Conservation (phyloP, 768 basidiomycete genomes). For the Daedaleopsis sinensis region DNA sequence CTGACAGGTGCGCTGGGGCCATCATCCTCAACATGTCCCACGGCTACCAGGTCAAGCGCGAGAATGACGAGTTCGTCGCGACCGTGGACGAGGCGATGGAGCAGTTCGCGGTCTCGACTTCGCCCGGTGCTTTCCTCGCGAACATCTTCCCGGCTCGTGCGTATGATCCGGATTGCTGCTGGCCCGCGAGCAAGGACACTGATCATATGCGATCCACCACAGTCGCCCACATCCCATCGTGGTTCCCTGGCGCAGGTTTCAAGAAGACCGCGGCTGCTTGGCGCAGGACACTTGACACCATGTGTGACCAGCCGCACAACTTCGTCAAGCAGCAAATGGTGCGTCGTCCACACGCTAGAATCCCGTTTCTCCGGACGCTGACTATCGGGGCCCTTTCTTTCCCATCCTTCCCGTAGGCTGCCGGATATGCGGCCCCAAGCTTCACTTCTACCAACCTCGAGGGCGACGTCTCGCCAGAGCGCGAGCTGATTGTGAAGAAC, state of each 20-base stretch:
- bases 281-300: conserved; percentile 21
- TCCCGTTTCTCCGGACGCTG: background rate
- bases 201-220: background rate
- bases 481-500: conserved; percentile 69
- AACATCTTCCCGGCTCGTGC: conserved; percentile 34
- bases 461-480: conserved; percentile 49
- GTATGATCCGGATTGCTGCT: background rate
- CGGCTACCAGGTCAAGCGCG: conserved; percentile 30
- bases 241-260: conserved; percentile 45
- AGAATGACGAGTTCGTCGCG: conserved; percentile 41
- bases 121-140: conserved; percentile 33
- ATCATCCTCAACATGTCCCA: conserved; percentile 33
- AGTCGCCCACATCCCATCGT: conserved; percentile 42
- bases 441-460: conserved; percentile 63
- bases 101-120: conserved; percentile 28
- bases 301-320: conserved; percentile 37
- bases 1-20: conserved; percentile 27
- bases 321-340: conserved; percentile 39
- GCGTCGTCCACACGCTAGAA: background rate
- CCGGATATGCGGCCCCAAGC: conserved; percentile 59
- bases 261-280: conserved; percentile 27
- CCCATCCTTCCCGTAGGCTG: conserved; percentile 42
- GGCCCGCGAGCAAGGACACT: background rate
- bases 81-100: conserved; percentile 36
- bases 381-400: background rate